These are phyloP conservation scores for Phoenix dactylifera DNA, from an alignment of 176 grass and related monocot genomes.

Conservation along the genomic window DNA sequence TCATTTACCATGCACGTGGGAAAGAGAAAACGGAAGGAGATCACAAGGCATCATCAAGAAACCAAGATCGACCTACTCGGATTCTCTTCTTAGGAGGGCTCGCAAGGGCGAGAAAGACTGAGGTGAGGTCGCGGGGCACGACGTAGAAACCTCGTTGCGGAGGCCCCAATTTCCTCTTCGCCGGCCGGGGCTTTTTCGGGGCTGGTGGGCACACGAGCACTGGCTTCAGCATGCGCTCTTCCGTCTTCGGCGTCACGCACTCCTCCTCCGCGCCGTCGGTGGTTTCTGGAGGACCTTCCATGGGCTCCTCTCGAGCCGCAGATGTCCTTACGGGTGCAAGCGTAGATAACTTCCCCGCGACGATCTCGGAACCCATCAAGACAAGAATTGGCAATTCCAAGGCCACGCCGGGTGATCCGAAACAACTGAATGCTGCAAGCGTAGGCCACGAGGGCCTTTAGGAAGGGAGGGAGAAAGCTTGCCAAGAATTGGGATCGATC, in stretches of 20 bases:
- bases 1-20: too few relatives aligned
- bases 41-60: neutral
- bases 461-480: too few relatives aligned
- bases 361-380: too few relatives aligned
- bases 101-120: constrained; percentile 16
- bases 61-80: neutral
- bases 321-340: neutral
- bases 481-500: too few relatives aligned
- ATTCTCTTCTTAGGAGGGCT: constrained; percentile 24
- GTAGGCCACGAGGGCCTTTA: too few relatives aligned
- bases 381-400: too few relatives aligned
- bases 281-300: neutral
- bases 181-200: constrained; percentile 4
- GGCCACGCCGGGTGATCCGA: too few relatives aligned
- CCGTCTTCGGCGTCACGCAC: constrained; percentile 28
- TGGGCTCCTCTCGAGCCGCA: neutral
- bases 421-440: too few relatives aligned
- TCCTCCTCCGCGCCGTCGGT: constrained; percentile 1
- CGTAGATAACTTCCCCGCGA: too few relatives aligned
- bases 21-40: too few relatives aligned
- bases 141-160: neutral
- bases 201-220: constrained; percentile 17
- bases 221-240: constrained; percentile 22
- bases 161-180: constrained; percentile 11
- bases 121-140: constrained; percentile 18